Conservation (phyloP, 1,139 yeast genomes). For the Yamadazyma diddensiae region DNA sequence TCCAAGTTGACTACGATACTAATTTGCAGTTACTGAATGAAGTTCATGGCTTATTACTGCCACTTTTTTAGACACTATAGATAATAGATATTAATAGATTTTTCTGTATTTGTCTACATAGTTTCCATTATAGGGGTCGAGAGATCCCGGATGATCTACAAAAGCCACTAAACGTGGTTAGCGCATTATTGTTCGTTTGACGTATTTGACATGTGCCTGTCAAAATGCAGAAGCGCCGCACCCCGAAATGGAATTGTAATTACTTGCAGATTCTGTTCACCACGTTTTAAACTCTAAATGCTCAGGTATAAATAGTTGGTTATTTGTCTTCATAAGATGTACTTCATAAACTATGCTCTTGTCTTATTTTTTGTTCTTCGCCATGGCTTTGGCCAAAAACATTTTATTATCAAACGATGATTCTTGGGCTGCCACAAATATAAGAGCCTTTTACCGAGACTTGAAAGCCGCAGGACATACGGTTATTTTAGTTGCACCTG, state of each 20-base stretch:
- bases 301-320: not conserved
- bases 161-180: no score
- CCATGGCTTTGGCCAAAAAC: conserved; percentile 33
- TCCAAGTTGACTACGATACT: conserved; percentile 44
- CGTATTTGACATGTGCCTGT: no score
- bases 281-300: no score
- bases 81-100: no score
- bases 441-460: conserved; percentile 56
- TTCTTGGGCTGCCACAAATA: conserved; percentile 57
- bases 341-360: no score
- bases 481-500: conserved; percentile 57
- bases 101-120: no score
- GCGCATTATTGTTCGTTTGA: no score
- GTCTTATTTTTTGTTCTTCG: conserved; percentile 12
- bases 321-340: not conserved
- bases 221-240: no score
- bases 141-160: no score
- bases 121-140: no score
- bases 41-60: conserved; percentile 4
- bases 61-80: not conserved
- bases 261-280: no score
- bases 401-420: conserved; percentile 60
- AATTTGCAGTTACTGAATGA: conserved; percentile 25
- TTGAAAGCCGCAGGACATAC: conserved; percentile 54
- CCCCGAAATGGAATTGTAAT: no score